phyloP scores from a whole-genome alignment of 2,329 filamentous ascomycete species.

The Balansia obtecta region DNA sequence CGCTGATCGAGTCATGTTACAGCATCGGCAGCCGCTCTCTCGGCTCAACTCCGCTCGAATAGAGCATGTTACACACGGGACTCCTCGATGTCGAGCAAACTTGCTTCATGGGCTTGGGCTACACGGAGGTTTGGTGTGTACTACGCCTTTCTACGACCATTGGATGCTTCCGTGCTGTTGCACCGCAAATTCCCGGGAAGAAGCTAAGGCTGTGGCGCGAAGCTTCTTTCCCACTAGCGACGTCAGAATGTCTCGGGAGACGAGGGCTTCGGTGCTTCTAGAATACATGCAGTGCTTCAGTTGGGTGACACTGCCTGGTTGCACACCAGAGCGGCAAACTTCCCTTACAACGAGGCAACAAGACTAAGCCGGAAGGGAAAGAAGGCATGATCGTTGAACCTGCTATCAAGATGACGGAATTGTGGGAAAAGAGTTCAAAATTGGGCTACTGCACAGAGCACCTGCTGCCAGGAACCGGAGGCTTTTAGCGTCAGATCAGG shows the following conservation, averaged over 20 bases:
- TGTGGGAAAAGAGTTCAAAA: neutral
- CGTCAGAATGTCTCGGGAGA: slow-evolving; percentile 1
- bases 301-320: slow-evolving; percentile 1
- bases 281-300: slow-evolving; percentile 1
- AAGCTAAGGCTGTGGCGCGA: neutral
- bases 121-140: neutral
- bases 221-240: neutral
- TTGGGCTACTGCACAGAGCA: neutral
- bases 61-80: neutral
- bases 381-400: too few species aligned
- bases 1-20: neutral
- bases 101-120: neutral
- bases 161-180: neutral
- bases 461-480: neutral
- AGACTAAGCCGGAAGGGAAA: neutral
- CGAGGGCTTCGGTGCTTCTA: slow-evolving; percentile 1
- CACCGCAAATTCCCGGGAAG: neutral
- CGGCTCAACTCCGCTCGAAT: neutral
- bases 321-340: slow-evolving; percentile 1
- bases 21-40: neutral
- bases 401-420: too few species aligned
- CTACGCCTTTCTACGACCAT: neutral
- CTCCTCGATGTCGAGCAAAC: neutral
- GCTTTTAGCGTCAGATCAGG: neutral
- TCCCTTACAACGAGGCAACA: neutral